Evolutionary conservation across 2,329 filamentous ascomycete genomes (phyloP).

Genomic region (Beauveria bassiana): DNA sequence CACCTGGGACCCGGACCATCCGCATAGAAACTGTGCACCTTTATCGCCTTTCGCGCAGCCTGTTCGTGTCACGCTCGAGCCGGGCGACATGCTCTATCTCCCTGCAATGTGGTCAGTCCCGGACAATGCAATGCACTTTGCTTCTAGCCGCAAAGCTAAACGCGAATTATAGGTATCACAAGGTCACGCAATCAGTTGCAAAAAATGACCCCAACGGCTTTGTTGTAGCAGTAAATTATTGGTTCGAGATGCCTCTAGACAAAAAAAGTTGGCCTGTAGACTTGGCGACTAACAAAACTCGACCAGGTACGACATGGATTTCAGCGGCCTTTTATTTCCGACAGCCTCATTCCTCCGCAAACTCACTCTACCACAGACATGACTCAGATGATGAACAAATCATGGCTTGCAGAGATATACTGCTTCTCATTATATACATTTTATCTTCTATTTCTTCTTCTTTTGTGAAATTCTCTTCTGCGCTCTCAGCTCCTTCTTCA

Average conservation of each 20-base stretch:
- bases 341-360: conserved; percentile 45
- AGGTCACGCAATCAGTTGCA: conserved; percentile 64
- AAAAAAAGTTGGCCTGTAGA: background rate
- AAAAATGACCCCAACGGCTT: conserved; percentile 59
- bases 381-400: background rate
- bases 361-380: conserved; percentile 21
- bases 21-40: conserved; percentile 38
- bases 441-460: conserved; percentile 40
- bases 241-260: conserved; percentile 37
- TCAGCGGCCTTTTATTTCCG: conserved; percentile 60
- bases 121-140: too few species aligned
- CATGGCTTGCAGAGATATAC: conserved; percentile 12
- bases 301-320: conserved; percentile 73
- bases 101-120: conserved; percentile 64
- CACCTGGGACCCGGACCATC: conserved; percentile 65
- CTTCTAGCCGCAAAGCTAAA: background rate
- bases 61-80: conserved; percentile 58
- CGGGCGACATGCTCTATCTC: conserved; percentile 75
- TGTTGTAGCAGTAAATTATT: conserved; percentile 76
- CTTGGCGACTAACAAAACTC: background rate
- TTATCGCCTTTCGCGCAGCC: conserved; percentile 55
- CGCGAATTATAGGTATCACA: conserved; percentile 55
- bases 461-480: conserved; percentile 73
- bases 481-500: conserved; percentile 94
- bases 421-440: conserved; percentile 5